Percentiles rank a stretch among this genome's conserved stretches.
Conservation (phyloP, 306 rosid species). For the Astragalus membranaceus region DNA sequence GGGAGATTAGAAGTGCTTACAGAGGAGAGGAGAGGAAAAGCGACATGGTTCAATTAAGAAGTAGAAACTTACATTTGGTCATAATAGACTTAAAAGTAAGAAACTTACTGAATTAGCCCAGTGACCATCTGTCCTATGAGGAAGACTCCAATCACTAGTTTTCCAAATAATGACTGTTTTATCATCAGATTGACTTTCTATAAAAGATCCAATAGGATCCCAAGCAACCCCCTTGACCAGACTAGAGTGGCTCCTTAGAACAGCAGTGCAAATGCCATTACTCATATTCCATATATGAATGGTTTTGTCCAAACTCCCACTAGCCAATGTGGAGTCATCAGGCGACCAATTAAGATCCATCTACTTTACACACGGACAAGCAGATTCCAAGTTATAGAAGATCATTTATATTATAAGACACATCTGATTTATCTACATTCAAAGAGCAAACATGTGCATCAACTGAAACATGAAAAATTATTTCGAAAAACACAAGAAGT, state of each 20-base stretch:
- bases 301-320: conserved; percentile 95
- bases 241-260: conserved; percentile 98
- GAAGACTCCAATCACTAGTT: conserved; percentile 99
- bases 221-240: conserved; percentile 96
- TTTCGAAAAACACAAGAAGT: too few relatives aligned
- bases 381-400: too few relatives aligned
- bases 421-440: too few relatives aligned
- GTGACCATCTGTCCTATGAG: conserved; percentile 94
- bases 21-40: too few relatives aligned
- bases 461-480: too few relatives aligned
- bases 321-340: conserved; percentile 81
- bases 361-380: too few relatives aligned
- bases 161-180: conserved; percentile 97
- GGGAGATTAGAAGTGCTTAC: too few relatives aligned
- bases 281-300: conserved; percentile 93
- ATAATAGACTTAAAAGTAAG: conserved; percentile 5
- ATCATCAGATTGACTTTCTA: conserved; percentile 98
- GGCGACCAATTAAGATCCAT: too few relatives aligned
- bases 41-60: conserved; percentile 24
- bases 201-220: conserved; percentile 98
- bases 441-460: too few relatives aligned
- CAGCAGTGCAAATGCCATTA: conserved; percentile 94
- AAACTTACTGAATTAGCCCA: conserved; percentile 82
- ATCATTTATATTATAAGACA: too few relatives aligned
- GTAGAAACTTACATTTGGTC: conserved; percentile 13